phyloP scores from a whole-genome alignment of 306 rosid species.

The Fragaria iinumae region DNA sequence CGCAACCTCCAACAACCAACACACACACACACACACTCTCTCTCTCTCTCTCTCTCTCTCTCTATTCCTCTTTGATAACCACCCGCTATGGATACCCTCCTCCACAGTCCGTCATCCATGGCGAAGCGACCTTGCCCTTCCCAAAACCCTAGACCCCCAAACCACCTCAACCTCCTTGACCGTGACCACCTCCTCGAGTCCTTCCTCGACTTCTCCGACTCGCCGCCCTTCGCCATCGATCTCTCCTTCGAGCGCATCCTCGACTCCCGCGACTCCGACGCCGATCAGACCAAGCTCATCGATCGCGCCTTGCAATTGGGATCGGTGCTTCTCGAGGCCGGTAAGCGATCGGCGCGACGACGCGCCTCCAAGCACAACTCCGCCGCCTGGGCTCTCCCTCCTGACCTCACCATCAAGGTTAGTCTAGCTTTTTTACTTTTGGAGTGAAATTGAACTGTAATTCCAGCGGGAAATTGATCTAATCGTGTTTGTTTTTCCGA shows the following conservation, averaged over 20 bases:
- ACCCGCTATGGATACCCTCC: conserved; percentile 61
- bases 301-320: conserved; percentile 79
- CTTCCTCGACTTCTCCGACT: conserved; percentile 59
- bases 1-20: too few relatives aligned
- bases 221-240: conserved; percentile 53
- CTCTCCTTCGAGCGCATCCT: conserved; percentile 77
- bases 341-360: conserved; percentile 67
- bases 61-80: conserved; percentile 13
- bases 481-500: background rate
- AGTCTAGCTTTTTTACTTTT: background rate
- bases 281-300: conserved; percentile 70
- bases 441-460: background rate
- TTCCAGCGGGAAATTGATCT: background rate
- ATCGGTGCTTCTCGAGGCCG: conserved; percentile 73
- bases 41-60: too few relatives aligned
- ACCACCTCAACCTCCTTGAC: conserved; percentile 38
- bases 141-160: conserved; percentile 58
- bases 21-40: too few relatives aligned
- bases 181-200: conserved; percentile 41
- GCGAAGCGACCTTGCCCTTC: conserved; percentile 92
- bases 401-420: conserved; percentile 92
- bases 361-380: conserved; percentile 87
- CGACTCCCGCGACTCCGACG: conserved; percentile 50
- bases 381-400: conserved; percentile 76
- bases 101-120: conserved; percentile 59